Evolutionary conservation across 441 rosid species (phyloP).

Genomic region (Capsella rubella): DNA sequence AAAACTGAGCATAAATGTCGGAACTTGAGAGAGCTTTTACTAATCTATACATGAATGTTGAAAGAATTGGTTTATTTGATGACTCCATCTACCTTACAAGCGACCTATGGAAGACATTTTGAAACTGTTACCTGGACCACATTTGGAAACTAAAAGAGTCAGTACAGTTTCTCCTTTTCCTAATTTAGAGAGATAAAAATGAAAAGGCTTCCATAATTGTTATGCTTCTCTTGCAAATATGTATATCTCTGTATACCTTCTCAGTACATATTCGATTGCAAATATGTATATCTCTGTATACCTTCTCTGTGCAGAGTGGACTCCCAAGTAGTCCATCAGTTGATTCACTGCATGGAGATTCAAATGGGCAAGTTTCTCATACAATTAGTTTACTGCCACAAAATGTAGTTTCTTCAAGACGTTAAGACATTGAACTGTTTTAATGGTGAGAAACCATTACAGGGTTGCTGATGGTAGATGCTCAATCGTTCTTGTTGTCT

Average conservation of each 20-base stretch:
- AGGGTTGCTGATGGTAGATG: constrained; percentile 92
- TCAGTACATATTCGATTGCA: no score
- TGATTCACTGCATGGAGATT: constrained; percentile 63
- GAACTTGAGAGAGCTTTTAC: neutral
- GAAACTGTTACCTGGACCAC: constrained; percentile 94
- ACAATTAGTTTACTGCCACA: constrained; percentile 17
- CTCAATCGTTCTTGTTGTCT: constrained; percentile 87
- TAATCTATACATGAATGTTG: constrained; percentile 4
- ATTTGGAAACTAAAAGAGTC: constrained; percentile 81
- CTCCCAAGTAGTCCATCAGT: constrained; percentile 71
- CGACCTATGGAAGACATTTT: constrained; percentile 87
- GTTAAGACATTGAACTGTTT: constrained; percentile 14
- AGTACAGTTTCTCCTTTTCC: constrained; percentile 43
- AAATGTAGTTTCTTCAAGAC: neutral
- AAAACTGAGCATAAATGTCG: neutral
- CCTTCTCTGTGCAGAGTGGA: constrained; percentile 59
- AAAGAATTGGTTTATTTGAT: constrained; percentile 10
- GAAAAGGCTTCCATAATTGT: neutral
- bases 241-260: no score
- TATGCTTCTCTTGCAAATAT: no score
- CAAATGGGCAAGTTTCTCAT: constrained; percentile 58
- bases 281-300: constrained; percentile 14
- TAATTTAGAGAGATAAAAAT: constrained; percentile 1
- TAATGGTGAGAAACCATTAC: constrained; percentile 36
- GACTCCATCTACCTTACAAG: constrained; percentile 55